Evolutionary conservation across 2,329 filamentous ascomycete genomes (phyloP), one percentile per base, ranked within the genome.

Genomic region (Acarospora socialis): DNA sequence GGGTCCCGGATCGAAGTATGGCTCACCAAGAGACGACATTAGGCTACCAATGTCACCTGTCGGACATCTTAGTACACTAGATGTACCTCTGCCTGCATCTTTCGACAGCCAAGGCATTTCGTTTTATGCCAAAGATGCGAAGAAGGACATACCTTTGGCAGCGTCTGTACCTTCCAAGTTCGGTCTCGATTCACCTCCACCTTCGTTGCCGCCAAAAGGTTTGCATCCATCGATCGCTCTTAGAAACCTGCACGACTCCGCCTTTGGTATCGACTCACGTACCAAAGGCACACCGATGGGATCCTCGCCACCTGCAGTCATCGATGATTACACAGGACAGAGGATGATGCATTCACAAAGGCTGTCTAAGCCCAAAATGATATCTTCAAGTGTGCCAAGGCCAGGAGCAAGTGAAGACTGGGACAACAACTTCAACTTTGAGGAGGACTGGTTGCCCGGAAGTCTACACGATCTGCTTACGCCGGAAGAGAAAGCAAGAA

Each of bases 31-130:
- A 31, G 81, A 84, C 45, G 71, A 78, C 33, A 70, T 77, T 37
- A 73, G 80, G n/a, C 66, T 86, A 22, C 80, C 80, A 15, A 69
- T 90, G 32, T 92, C 86, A 9, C 83, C 86, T 1, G 69, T 69
- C 30, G 71, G 73, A 44, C 72, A 73, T 32, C 77, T 93, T n/a
- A 90, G 81, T n/a, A 81, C 92, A 9, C 69, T 94, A 40, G 87
- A 95, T 58, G 90, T 84, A 2, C 84, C 83, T 10, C 69, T 95
- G 6, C 90, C 90, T 1, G 82, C 86, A 6, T 95, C 87, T 0
- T 94, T 95, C 53, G 90, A 95, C 56, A 92, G 84, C 46, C 90
- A 94, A 49, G 87, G 86, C 30, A 81, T 94, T 32, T 94, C 86
- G 7, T 81, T 87, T 52, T 84, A 83, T 40, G 86, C 87, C 12